Percentiles rank a stretch among this genome's conserved stretches.
Conservation (phyloP, 1,284 basidiomycete species). For the Moesziomyces aphidis region DNA sequence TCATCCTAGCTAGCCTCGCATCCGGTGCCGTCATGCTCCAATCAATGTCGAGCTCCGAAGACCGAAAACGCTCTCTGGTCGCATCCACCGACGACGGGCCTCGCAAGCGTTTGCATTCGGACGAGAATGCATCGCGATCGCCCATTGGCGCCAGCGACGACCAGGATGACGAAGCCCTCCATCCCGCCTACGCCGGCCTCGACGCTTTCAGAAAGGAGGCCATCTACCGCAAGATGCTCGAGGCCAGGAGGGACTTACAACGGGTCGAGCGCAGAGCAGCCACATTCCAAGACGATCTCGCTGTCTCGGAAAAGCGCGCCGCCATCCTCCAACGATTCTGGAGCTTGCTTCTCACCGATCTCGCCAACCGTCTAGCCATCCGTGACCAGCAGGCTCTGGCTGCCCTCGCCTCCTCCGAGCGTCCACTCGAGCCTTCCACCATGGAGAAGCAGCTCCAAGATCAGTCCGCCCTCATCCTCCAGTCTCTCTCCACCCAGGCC, state of each 20-base stretch:
- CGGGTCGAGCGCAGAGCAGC: slow-evolving; percentile 34
- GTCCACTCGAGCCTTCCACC: slow-evolving; percentile 13
- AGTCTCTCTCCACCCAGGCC: slow-evolving; percentile 41
- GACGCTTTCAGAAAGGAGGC: slow-evolving; percentile 64
- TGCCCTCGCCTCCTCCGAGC: slow-evolving; percentile 14
- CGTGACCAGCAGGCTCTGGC: slow-evolving; percentile 36
- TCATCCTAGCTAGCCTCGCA: neutral
- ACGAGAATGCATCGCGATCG: slow-evolving; percentile 15
- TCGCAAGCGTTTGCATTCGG: slow-evolving; percentile 42
- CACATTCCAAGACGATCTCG: slow-evolving; percentile 30
- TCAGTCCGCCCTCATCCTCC: slow-evolving; percentile 25
- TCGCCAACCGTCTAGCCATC: slow-evolving; percentile 32
- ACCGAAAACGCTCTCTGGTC: slow-evolving; percentile 54
- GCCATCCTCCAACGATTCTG: slow-evolving; percentile 54
- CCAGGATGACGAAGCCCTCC: slow-evolving; percentile 34
- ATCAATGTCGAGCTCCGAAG: slow-evolving; percentile 41
- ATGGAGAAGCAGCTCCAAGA: slow-evolving; percentile 40
- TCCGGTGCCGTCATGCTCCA: slow-evolving; percentile 28
- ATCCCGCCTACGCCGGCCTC: slow-evolving; percentile 28
- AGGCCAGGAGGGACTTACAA: slow-evolving; percentile 49
- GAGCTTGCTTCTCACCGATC: slow-evolving; percentile 39
- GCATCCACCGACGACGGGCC: slow-evolving; percentile 29
- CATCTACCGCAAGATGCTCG: slow-evolving; percentile 61
- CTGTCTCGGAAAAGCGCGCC: slow-evolving; percentile 36
- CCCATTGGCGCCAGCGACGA: slow-evolving; percentile 34